phyloP scores from a whole-genome alignment of 805 yeast genomes.

The Ogataea ramenticola region DNA sequence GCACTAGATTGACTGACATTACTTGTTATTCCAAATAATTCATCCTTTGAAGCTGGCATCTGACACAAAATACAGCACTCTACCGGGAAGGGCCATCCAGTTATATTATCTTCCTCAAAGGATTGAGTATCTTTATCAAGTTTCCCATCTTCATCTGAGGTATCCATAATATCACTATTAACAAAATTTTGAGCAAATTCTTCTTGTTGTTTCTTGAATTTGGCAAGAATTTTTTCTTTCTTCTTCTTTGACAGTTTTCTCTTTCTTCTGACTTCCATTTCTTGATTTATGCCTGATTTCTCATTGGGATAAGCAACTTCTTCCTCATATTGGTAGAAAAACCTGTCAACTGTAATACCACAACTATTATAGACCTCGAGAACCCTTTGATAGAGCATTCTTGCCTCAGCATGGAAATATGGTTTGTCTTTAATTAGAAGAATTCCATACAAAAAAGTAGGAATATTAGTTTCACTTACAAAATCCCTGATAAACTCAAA shows the following conservation, averaged over 20 bases:
- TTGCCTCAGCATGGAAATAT: slow-evolving; percentile 45
- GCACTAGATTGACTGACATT: slow-evolving; percentile 52
- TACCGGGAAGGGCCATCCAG: slow-evolving; percentile 62
- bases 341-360: not conserved
- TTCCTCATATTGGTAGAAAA: not conserved
- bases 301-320: slow-evolving; percentile 1
- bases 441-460: slow-evolving; percentile 29
- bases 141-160: slow-evolving; percentile 33
- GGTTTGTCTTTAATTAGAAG: slow-evolving; percentile 34
- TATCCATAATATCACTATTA: slow-evolving; percentile 28
- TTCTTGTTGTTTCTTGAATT: slow-evolving; percentile 72
- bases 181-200: slow-evolving; percentile 56
- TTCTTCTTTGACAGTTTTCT: slow-evolving; percentile 64
- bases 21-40: slow-evolving; percentile 71
- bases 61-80: slow-evolving; percentile 78
- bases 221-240: slow-evolving; percentile 65
- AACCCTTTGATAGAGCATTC: slow-evolving; percentile 38
- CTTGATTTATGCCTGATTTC: slow-evolving; percentile 17
- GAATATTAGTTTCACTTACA: slow-evolving; percentile 4
- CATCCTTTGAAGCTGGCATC: slow-evolving; percentile 55
- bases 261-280: slow-evolving; percentile 45
- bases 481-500: slow-evolving; percentile 9
- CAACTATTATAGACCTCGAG: not conserved
- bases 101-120: slow-evolving; percentile 22
- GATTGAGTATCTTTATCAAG: slow-evolving; percentile 24